Evolutionary conservation across 2,329 filamentous ascomycete genomes (phyloP).

Genomic region (Epichloe bromicola): DNA sequence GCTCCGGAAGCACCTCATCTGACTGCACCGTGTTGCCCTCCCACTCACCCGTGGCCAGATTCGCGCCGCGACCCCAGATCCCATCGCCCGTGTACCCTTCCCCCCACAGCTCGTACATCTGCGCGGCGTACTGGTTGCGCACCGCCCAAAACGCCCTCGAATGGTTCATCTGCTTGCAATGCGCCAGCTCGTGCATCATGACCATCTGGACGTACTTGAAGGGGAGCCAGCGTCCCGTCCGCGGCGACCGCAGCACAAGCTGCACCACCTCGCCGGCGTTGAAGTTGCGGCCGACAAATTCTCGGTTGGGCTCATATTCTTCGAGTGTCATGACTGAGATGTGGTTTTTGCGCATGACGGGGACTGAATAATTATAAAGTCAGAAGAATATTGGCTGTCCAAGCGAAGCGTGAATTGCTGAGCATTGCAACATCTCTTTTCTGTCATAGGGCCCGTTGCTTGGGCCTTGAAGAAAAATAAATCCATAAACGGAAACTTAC

Average conservation of each 20-base stretch:
- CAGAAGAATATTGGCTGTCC: background rate
- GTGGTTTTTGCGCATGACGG: constrained; percentile 55
- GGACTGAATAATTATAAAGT: constrained; percentile 27
- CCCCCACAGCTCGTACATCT: constrained; percentile 59
- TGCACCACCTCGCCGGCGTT: constrained; percentile 82
- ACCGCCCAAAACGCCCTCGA: constrained; percentile 69
- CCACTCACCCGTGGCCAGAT: constrained; percentile 47
- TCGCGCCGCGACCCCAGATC: constrained; percentile 63
- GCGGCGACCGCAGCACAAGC: constrained; percentile 59
- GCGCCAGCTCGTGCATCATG: constrained; percentile 87
- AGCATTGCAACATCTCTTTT: background rate
- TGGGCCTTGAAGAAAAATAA: too few species aligned
- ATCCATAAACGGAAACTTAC: constrained; percentile 23
- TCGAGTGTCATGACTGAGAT: constrained; percentile 59
- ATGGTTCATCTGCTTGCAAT: constrained; percentile 90
- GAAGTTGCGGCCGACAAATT: constrained; percentile 83
- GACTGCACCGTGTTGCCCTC: constrained; percentile 37
- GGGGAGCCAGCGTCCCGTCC: constrained; percentile 58
- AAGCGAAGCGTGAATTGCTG: too few species aligned
- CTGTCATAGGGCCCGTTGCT: too few species aligned
- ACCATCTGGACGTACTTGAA: constrained; percentile 84
- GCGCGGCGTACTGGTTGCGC: constrained; percentile 56
- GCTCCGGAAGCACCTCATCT: constrained; percentile 49
- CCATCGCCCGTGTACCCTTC: constrained; percentile 68
- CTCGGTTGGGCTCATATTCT: constrained; percentile 67